phyloP scores from a whole-genome alignment of 2,329 filamentous ascomycete genomes.

The Clonostachys rosea region DNA sequence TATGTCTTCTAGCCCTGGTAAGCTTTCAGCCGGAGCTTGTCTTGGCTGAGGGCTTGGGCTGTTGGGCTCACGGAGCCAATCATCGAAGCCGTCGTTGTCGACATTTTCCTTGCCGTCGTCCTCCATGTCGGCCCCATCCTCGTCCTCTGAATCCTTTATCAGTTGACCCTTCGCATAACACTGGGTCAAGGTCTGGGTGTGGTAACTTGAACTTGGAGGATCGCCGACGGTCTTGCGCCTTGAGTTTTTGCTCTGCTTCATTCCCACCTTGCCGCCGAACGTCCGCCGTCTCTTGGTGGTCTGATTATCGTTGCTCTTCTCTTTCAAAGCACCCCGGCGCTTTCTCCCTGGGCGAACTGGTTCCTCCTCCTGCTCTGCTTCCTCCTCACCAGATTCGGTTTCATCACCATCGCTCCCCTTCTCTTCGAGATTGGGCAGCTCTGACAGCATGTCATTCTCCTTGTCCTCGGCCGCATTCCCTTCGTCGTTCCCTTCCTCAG shows the following conservation, averaged over 20 bases:
- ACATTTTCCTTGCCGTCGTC: conserved; percentile 7
- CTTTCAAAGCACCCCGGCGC: conserved; percentile 8
- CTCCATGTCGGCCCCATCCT: conserved; percentile 21
- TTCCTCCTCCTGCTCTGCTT: conserved; percentile 11
- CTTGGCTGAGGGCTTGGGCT: conserved; percentile 13
- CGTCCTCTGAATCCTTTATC: conserved; percentile 33
- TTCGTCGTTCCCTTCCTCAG: conserved; percentile 10
- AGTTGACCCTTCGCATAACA: conserved; percentile 11
- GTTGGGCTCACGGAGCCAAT: conserved; percentile 21
- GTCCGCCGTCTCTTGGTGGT: conserved; percentile 5
- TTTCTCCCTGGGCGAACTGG: conserved; percentile 15
- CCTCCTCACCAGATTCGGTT: background rate
- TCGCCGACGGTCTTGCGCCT: conserved; percentile 23
- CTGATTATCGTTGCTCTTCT: conserved; percentile 4
- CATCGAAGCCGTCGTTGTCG: conserved; percentile 18
- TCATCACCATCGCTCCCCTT: background rate
- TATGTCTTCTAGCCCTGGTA: background rate
- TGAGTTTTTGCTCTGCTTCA: conserved; percentile 8
- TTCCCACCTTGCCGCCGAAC: conserved; percentile 13
- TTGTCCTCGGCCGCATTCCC: conserved; percentile 10
- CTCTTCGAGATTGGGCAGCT: background rate
- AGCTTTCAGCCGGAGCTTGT: background rate
- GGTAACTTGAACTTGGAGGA: conserved; percentile 19
- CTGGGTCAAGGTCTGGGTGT: conserved; percentile 37
- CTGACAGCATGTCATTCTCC: conserved; percentile 4